phyloP scores from a whole-genome alignment of 768 basidiomycete genomes.

The Tulasnella sp. region DNA sequence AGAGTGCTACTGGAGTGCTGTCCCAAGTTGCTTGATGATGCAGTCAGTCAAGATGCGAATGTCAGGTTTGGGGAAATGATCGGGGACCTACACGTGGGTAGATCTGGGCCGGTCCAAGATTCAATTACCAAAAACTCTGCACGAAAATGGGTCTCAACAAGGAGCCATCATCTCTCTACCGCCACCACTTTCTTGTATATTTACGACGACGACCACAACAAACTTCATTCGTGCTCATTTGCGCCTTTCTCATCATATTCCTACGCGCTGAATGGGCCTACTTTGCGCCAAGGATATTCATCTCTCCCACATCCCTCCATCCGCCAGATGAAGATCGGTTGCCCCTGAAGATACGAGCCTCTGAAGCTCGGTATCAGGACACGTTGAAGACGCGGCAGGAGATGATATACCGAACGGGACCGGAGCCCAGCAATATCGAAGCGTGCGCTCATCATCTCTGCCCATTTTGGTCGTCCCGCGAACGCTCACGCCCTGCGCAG shows the following conservation, averaged over 20 bases:
- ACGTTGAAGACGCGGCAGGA: constrained; percentile 2
- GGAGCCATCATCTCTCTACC: no score
- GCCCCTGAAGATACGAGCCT: neutral
- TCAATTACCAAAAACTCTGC: no score
- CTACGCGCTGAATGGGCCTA: constrained; percentile 8
- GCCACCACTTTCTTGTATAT: neutral
- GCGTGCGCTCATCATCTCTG: constrained; percentile 9
- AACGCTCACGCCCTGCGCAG: neutral
- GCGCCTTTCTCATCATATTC: neutral
- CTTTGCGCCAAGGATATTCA: constrained; percentile 2
- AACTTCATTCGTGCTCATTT: neutral
- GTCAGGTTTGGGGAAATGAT: no score
- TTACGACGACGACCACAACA: neutral
- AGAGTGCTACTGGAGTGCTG: no score
- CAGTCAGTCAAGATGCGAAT: no score
- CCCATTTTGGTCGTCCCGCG: neutral
- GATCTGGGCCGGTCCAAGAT: no score
- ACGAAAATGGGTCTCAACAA: no score
- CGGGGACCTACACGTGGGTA: no score
- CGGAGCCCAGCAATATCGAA: neutral
- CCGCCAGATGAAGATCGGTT: neutral
- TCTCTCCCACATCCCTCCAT: neutral
- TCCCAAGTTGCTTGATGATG: no score
- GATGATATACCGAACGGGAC: constrained; percentile 4
- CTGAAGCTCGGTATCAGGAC: constrained; percentile 8